These are phyloP conservation scores for Botryotinia calthae DNA, from an alignment of 2,329 filamentous ascomycete species.

Conservation along the genomic window DNA sequence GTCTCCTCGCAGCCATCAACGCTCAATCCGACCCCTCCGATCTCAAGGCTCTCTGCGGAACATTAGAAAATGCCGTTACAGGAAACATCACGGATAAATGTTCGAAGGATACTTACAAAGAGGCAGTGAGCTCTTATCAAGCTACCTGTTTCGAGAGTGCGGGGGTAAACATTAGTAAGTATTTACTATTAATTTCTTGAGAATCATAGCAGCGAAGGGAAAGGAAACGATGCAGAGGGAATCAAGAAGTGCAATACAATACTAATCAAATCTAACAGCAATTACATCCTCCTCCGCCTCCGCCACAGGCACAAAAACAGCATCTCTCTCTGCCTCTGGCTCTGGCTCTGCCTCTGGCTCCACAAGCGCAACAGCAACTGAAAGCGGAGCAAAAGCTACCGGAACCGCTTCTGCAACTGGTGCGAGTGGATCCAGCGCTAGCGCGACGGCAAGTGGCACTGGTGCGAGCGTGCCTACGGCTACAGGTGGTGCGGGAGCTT, in stretches of 20 bases:
- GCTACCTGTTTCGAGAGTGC: conserved; percentile 19
- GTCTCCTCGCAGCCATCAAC: conserved; percentile 31
- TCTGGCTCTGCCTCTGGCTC: background rate
- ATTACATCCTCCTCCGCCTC: conserved; percentile 3
- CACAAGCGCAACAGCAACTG: background rate
- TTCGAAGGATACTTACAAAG: background rate
- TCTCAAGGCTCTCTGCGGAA: conserved; percentile 22
- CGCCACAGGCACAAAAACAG: background rate
- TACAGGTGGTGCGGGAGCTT: background rate
- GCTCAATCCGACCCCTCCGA: conserved; percentile 22
- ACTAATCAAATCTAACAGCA: background rate
- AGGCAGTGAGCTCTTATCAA: conserved; percentile 20
- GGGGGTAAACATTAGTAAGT: conserved; percentile 16
- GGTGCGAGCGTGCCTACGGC: background rate
- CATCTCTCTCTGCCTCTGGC: background rate
- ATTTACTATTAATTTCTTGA: background rate
- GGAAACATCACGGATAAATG: conserved; percentile 25
- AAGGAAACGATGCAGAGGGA: background rate
- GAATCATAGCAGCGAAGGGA: background rate
- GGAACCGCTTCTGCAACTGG: background rate
- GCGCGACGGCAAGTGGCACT: background rate
- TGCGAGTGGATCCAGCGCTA: background rate
- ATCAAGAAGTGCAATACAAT: background rate
- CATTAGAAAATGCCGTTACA: conserved; percentile 11
- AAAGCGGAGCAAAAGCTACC: background rate